These are phyloP conservation scores for Pleomassaria siparia DNA, from an alignment of 2,329 filamentous ascomycete genomes.

Conservation along the genomic window DNA sequence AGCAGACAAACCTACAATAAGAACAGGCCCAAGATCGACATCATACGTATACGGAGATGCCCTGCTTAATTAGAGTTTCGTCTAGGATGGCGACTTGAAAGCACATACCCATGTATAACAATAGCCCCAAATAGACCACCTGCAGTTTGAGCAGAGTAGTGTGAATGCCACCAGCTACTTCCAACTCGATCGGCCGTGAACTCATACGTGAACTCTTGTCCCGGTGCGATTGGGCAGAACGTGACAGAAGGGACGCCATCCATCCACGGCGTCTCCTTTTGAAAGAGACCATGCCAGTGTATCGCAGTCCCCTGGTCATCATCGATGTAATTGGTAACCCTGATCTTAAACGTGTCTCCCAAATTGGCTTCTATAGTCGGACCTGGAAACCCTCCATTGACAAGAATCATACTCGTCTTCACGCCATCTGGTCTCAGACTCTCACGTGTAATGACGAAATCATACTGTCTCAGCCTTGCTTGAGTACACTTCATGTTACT, in stretches of 20 bases:
- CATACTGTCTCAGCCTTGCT: slow-evolving; percentile 3
- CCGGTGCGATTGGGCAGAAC: slow-evolving; percentile 12
- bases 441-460: slow-evolving; percentile 5
- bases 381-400: slow-evolving; percentile 17
- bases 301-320: slow-evolving; percentile 3
- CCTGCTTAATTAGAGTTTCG: no score
- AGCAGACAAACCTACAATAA: slow-evolving; percentile 19
- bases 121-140: slow-evolving; percentile 43
- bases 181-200: slow-evolving; percentile 40
- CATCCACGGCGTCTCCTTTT: slow-evolving; percentile 6
- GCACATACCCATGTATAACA: slow-evolving; percentile 37
- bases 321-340: background rate
- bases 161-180: slow-evolving; percentile 39
- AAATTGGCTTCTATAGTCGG: slow-evolving; percentile 15
- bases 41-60: no score
- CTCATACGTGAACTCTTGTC: slow-evolving; percentile 9
- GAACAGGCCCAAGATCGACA: slow-evolving; percentile 43
- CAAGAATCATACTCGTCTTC: slow-evolving; percentile 4
- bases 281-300: slow-evolving; percentile 13
- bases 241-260: slow-evolving; percentile 12
- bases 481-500: background rate
- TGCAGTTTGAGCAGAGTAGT: slow-evolving; percentile 43
- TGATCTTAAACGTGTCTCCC: slow-evolving; percentile 1
- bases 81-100: slow-evolving; percentile 33
- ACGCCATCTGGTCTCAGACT: slow-evolving; percentile 10